Percentiles rank a stretch among this genome's conserved stretches.
Conservation (phyloP, 192 early-diverging fungal genomes). For the Pilaira anomala region DNA sequence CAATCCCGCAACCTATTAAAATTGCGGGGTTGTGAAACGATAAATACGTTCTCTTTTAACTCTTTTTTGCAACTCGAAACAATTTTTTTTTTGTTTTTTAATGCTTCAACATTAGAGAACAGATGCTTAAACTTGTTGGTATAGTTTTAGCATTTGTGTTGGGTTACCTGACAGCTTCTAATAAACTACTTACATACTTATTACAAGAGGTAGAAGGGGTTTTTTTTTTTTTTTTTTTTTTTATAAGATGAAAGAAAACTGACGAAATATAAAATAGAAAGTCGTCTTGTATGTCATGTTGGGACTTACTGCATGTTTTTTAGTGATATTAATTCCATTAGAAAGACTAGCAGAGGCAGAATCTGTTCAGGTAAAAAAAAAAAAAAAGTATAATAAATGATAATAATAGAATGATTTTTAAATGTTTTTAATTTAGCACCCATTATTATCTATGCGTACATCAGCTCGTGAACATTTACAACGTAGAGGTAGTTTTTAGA, state of each 20-base stretch:
- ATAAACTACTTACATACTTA: constrained; percentile 1
- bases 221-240: neutral
- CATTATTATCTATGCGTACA: constrained; percentile 8
- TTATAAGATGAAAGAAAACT: neutral
- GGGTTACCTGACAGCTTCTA: constrained; percentile 19
- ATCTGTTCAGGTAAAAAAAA: constrained; percentile 1
- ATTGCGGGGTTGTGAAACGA: no score
- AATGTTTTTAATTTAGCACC: constrained; percentile 2
- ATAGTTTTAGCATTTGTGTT: constrained; percentile 21
- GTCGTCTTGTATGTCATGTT: constrained; percentile 6
- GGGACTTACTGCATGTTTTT: neutral
- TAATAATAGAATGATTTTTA: neutral
- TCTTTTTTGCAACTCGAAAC: no score
- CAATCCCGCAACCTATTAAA: no score
- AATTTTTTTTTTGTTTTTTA: neutral
- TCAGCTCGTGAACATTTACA: constrained; percentile 28
- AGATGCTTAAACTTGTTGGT: constrained; percentile 14
- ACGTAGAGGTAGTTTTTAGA: constrained; percentile 24
- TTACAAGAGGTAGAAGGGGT: constrained; percentile 8
- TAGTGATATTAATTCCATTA: constrained; percentile 11
- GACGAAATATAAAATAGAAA: neutral
- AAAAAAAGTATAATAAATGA: neutral
- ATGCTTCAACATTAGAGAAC: neutral
- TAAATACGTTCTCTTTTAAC: no score
- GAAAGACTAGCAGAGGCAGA: constrained; percentile 19